Percentiles rank a stretch among this genome's conserved stretches.
Conservation (phyloP, 495 filamentous ascomycete genomes). For the Trypethelium eluteriae region DNA sequence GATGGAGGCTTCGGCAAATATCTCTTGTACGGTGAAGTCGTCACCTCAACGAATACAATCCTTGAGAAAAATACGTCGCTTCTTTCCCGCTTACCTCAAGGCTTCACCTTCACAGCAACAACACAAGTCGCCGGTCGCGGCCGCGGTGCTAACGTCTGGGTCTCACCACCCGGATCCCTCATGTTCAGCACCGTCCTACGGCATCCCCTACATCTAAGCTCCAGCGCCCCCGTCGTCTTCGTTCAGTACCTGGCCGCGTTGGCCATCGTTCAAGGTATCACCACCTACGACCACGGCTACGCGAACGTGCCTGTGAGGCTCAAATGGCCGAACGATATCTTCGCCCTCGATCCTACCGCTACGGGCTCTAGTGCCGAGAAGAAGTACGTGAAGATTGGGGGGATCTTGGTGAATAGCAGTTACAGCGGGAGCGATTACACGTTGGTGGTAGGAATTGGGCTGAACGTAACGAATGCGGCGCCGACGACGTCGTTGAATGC, state of each 20-base stretch:
- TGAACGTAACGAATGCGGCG: conserved; percentile 78
- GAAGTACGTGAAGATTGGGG: conserved; percentile 83
- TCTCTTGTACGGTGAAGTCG: conserved; percentile 81
- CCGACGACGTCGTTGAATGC: conserved; percentile 83
- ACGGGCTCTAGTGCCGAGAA: conserved; percentile 28
- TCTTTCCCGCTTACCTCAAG: conserved; percentile 66
- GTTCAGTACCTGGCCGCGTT: conserved; percentile 88
- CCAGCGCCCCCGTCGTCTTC: conserved; percentile 79
- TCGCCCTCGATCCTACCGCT: conserved; percentile 57
- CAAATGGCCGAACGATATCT: conserved; percentile 98
- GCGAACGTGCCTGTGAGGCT: conserved; percentile 67
- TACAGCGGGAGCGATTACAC: conserved; percentile 73
- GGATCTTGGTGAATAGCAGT: conserved; percentile 84
- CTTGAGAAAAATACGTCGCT: conserved; percentile 86
- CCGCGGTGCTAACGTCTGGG: conserved; percentile 88
- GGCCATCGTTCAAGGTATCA: conserved; percentile 81
- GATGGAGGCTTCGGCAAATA: conserved; percentile 64
- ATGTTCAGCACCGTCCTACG: conserved; percentile 81
- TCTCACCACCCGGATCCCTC: conserved; percentile 77
- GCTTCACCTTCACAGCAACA: conserved; percentile 86
- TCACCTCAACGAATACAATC: conserved; percentile 93
- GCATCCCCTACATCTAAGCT: conserved; percentile 62
- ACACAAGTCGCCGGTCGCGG: conserved; percentile 87
- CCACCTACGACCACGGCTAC: conserved; percentile 70
- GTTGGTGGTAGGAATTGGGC: conserved; percentile 78